Base-by-base conservation (phyloP, 345 rosid genomes). In the Eucalyptus guilfoylei region DNA sequence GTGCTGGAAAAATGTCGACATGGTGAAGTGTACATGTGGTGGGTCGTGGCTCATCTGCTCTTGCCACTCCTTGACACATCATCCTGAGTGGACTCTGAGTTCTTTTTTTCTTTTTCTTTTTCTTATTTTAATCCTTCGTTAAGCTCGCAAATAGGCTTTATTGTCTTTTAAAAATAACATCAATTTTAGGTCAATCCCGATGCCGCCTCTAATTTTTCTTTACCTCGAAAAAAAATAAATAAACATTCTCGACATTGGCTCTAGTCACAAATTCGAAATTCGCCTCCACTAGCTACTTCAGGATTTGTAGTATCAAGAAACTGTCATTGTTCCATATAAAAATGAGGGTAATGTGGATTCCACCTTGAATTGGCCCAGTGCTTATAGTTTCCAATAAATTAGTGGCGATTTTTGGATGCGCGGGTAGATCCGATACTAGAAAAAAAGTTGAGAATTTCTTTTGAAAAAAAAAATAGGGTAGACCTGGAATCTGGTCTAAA, bases 401-500 rank as follows among this genome's bases (percentile, higher is more conserved):
- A 52, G 26, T 21, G 58, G 58, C 11, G 2, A 52, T 52, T 52
- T 52, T 40, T 76, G 13, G 7, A 34, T 21, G 11, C 4, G 8
- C 6, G 0, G 6, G 5, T 4, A 10, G 5, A 34, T 32, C 2
- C 7, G 1, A 8, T 8, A n/a, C 19, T 14, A n/a, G 9, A 64
- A 37, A 3, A 4, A 14, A 6, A 7, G 3, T 64, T 64, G 5
- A 30, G 67, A 26, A 26, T 58, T 58, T 11, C 5, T 58, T 58
- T 58, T 55, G 12, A 24, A 23, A 55, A 58, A 24, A 58, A 24
- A 30, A 30, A 30, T 6, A 6, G 8, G 72, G 14, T 0, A 14
- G 17, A 64, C 2, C 3, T 64, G 37, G 17, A n/a, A n/a, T n/a
- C 24, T 14, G 2, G 34, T 64, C 3, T 14, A n/a, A 64, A 64